phyloP scores from a whole-genome alignment of 352 stramenopile species.

The Peronospora belbahrii region DNA sequence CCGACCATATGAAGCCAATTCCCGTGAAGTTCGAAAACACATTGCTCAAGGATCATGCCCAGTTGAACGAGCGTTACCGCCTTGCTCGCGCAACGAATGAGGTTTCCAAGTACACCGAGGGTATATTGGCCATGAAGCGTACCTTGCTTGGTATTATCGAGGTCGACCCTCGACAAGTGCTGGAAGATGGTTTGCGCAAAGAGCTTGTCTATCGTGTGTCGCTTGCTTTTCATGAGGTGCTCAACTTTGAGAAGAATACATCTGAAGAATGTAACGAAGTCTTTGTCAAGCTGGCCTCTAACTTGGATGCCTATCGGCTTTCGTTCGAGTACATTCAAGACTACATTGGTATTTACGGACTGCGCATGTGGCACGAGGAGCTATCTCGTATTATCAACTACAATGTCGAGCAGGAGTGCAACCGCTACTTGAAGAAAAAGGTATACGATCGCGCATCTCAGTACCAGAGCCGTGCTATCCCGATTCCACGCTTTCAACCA shows the following conservation, averaged over 20 bases:
- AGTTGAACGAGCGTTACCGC: slow-evolving; percentile 89
- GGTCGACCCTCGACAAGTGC: slow-evolving; percentile 88
- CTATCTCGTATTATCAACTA: slow-evolving; percentile 92
- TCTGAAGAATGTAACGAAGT: slow-evolving; percentile 78
- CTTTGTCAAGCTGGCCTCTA: slow-evolving; percentile 77
- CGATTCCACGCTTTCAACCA: slow-evolving; percentile 88
- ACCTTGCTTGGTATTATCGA: slow-evolving; percentile 91
- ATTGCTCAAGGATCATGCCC: slow-evolving; percentile 87
- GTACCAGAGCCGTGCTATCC: slow-evolving; percentile 88
- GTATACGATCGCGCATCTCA: slow-evolving; percentile 87
- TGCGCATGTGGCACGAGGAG: slow-evolving; percentile 95
- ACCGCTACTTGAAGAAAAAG: slow-evolving; percentile 93
- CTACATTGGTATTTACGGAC: slow-evolving; percentile 91
- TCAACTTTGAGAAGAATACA: slow-evolving; percentile 83
- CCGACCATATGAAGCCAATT: slow-evolving; percentile 85
- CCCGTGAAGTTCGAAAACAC: slow-evolving; percentile 91
- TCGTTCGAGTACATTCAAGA: slow-evolving; percentile 95
- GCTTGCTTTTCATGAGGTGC: slow-evolving; percentile 77
- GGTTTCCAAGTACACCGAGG: slow-evolving; percentile 93
- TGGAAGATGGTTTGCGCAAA: slow-evolving; percentile 91
- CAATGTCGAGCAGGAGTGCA: slow-evolving; percentile 94
- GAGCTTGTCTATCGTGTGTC: slow-evolving; percentile 90
- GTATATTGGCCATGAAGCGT: slow-evolving; percentile 92
- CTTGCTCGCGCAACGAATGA: slow-evolving; percentile 90
- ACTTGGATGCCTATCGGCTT: slow-evolving; percentile 84